phyloP scores from a whole-genome alignment of 1,284 basidiomycete species.

The Mixia osmundae region DNA sequence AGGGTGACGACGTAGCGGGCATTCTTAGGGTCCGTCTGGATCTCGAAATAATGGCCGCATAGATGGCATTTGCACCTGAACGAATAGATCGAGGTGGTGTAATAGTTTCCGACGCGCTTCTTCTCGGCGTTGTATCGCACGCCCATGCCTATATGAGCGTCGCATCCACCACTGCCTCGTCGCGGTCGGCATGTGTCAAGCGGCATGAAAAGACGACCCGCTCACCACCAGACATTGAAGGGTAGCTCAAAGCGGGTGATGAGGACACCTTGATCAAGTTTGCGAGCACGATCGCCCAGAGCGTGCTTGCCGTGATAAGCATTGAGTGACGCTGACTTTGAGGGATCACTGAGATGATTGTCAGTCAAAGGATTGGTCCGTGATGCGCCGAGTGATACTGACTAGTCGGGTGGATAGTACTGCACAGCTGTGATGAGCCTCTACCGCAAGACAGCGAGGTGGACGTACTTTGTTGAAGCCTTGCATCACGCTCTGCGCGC shows the following conservation, averaged over 20 bases:
- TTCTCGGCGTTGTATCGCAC: constrained; percentile 98
- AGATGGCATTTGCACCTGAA: constrained; percentile 95
- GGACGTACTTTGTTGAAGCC: too few relatives aligned
- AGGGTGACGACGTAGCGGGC: constrained; percentile 77
- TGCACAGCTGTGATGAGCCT: too few relatives aligned
- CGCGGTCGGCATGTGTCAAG: not conserved
- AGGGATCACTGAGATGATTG: not conserved
- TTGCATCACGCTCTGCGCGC: too few relatives aligned
- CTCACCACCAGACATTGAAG: constrained; percentile 90
- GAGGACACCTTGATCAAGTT: constrained; percentile 78
- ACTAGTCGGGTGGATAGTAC: constrained; percentile 1
- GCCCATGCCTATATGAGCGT: constrained; percentile 85
- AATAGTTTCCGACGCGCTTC: constrained; percentile 75
- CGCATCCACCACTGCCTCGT: constrained; percentile 46
- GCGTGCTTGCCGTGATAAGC: constrained; percentile 70
- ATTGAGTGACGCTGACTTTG: constrained; percentile 48
- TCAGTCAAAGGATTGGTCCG: not conserved
- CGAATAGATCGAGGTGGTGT: constrained; percentile 73
- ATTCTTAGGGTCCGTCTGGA: constrained; percentile 94
- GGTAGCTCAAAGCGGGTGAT: constrained; percentile 59
- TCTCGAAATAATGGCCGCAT: constrained; percentile 74
- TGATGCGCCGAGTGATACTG: not conserved
- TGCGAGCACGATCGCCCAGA: constrained; percentile 34
- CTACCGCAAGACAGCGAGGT: too few relatives aligned
- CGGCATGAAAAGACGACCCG: not conserved